A percentile compares a stretch with the other conserved stretches of the same genome.
Evolutionary conservation across 129 eudicot genomes (phyloP).

Genomic region (Helianthus tuberosus): DNA sequence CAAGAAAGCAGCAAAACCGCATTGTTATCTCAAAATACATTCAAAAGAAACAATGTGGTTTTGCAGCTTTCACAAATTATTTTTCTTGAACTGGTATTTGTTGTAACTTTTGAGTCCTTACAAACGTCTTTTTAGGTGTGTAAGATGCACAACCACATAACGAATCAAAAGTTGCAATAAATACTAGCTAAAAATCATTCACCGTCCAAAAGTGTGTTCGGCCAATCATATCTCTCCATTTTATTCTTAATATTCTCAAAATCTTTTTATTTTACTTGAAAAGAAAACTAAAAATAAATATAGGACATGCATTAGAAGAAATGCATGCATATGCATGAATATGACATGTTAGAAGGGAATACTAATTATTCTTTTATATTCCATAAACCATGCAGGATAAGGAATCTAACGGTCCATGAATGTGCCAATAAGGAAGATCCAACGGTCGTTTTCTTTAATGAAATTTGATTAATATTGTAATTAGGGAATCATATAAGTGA

Average conservation of each 20-base stretch:
- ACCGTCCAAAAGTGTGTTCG: not conserved
- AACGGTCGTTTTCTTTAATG: constrained; percentile 7
- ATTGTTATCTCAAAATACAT: not conserved
- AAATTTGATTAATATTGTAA: constrained; percentile 4
- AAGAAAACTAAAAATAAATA: not conserved
- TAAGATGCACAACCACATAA: not conserved
- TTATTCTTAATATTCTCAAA: not conserved
- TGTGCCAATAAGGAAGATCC: constrained; percentile 31
- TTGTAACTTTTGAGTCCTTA: not conserved
- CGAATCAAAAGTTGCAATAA: not conserved
- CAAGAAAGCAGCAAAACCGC: not conserved
- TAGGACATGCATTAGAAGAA: not conserved
- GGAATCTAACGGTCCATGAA: constrained; percentile 21
- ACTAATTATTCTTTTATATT: constrained; percentile 8
- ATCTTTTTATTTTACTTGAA: not conserved
- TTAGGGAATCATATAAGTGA: constrained; percentile 12
- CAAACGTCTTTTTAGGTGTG: not conserved
- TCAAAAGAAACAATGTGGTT: not conserved
- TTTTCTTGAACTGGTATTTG: not conserved
- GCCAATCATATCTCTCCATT: not conserved
- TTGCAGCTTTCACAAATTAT: not conserved
- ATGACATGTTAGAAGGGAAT: constrained; percentile 1
- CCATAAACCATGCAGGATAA: constrained; percentile 35
- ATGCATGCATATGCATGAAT: constrained; percentile 20
- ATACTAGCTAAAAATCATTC: not conserved